Conservation (phyloP, 2,329 filamentous ascomycete genomes). For the Botryotinia convoluta region DNA sequence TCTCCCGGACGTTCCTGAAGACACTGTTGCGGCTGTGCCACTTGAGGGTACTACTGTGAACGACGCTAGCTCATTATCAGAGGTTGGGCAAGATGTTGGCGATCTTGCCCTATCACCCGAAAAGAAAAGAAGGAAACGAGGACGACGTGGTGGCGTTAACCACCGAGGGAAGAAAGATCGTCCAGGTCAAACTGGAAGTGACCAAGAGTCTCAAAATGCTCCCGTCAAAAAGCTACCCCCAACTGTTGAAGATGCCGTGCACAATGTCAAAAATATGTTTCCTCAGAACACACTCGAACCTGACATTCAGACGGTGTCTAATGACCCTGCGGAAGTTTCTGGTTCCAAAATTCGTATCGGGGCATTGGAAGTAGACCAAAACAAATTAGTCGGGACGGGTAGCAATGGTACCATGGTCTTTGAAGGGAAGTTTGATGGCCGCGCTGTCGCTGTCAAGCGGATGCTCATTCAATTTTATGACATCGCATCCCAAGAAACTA, state of each 20-base stretch:
- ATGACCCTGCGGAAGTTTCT: constrained; percentile 58
- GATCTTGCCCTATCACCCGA: constrained; percentile 38
- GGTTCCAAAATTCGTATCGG: constrained; percentile 60
- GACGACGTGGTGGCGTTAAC: constrained; percentile 68
- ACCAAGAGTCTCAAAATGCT: constrained; percentile 17
- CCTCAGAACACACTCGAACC: constrained; percentile 54
- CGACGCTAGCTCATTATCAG: neutral
- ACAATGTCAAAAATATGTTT: constrained; percentile 57
- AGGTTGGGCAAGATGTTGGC: constrained; percentile 1
- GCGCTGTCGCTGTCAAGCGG: constrained; percentile 91
- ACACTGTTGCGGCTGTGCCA: neutral
- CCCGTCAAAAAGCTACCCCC: constrained; percentile 34
- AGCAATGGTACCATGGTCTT: constrained; percentile 98
- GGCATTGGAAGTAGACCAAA: constrained; percentile 61
- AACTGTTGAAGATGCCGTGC: constrained; percentile 59
- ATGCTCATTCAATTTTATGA: constrained; percentile 97
- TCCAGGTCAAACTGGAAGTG: constrained; percentile 50
- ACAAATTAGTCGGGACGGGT: constrained; percentile 68
- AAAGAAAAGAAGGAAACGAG: constrained; percentile 61
- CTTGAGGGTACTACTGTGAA: constrained; percentile 6
- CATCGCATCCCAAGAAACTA: constrained; percentile 91
- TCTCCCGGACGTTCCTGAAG: neutral
- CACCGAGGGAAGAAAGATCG: constrained; percentile 50
- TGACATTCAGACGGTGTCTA: constrained; percentile 57
- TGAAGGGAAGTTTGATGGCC: constrained; percentile 88